Base-by-base conservation (phyloP, 495 filamentous ascomycete species). In the Halenospora varia region DNA sequence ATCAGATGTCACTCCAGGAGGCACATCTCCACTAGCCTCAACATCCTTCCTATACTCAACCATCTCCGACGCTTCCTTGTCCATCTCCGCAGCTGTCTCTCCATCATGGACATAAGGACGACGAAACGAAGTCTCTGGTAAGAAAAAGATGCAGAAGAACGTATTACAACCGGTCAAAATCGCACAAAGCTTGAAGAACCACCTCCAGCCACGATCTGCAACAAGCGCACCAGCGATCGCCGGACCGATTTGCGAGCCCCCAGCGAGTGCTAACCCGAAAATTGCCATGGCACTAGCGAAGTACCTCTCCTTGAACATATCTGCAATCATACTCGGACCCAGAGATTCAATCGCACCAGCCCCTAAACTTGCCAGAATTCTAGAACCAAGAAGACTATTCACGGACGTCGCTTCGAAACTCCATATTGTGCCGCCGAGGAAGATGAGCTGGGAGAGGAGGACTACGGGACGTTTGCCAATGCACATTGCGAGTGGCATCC, bases 391-490 rank as follows among this genome's bases (percentile, higher is more conserved):
- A 55, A 88, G 83, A 18, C 74, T 79, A 20, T 66, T 57, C 50
- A 82, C 82, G 19, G 73, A 72, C 15, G 73, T 75, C 1, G 82
- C 76, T 23, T 75, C 71, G 1, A 78, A 73, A 3, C 78, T 78
- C 84, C 84, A 88, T 35, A 87, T 73, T 26, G 73, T 78, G 2
- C 79, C 77, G 1, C 72, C 70, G 59, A 86, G 76, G 66, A 87
- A 73, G 22, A 87, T 76, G 10, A 79, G 55, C 48, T 78, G 82
- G 18, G 81, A 77, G 13, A 81, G 52, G 0, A 87, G 63, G 66
- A 85, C 86, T 3, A 88, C 71, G 0, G 85, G 84, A 0, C 85
- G 77, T 54, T 85, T 84, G 1, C 85, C 85, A 68, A 82, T 75
- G 55, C 85, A 81, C 26, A 85, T 82, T 4, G 82, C 82, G 9